A percentile compares a stretch with the other conserved stretches of the same genome.
These are phyloP conservation scores for Talaromyces wortmannii DNA, from an alignment of 495 filamentous ascomycete species.

Conservation along the genomic window DNA sequence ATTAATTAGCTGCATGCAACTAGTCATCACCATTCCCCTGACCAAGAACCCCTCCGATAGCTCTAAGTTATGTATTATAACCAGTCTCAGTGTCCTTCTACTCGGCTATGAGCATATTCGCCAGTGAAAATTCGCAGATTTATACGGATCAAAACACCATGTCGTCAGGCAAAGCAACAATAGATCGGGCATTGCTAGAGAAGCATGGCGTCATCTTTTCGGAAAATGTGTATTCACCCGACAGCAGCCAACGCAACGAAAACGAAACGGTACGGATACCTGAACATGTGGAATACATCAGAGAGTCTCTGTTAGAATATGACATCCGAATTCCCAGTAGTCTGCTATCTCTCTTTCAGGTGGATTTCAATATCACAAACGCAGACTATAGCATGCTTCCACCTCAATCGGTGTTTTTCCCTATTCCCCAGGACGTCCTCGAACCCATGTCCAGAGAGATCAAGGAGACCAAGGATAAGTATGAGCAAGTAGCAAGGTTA, in stretches of 20 bases:
- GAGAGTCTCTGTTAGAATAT: background rate
- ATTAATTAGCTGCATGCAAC: no score
- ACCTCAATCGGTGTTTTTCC: background rate
- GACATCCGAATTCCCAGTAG: background rate
- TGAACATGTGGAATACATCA: background rate
- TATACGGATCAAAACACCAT: background rate
- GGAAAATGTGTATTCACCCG: background rate
- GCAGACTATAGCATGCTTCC: background rate
- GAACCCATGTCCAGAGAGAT: background rate
- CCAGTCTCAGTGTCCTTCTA: no score
- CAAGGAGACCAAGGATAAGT: background rate
- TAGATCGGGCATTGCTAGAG: background rate
- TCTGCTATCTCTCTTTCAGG: background rate
- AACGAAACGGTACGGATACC: background rate
- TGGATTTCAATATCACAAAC: background rate
- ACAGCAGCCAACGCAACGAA: background rate
- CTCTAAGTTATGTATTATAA: no score
- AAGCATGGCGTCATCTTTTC: slow-evolving; percentile 1
- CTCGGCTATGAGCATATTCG: no score
- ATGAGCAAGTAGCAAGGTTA: background rate
- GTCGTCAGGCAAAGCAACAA: background rate
- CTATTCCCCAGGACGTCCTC: background rate
- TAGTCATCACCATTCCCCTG: no score
- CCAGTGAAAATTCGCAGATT: background rate
- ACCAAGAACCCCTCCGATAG: no score